Base-by-base conservation (phyloP, 768 basidiomycete species). In the Melanogaster broomeanus region DNA sequence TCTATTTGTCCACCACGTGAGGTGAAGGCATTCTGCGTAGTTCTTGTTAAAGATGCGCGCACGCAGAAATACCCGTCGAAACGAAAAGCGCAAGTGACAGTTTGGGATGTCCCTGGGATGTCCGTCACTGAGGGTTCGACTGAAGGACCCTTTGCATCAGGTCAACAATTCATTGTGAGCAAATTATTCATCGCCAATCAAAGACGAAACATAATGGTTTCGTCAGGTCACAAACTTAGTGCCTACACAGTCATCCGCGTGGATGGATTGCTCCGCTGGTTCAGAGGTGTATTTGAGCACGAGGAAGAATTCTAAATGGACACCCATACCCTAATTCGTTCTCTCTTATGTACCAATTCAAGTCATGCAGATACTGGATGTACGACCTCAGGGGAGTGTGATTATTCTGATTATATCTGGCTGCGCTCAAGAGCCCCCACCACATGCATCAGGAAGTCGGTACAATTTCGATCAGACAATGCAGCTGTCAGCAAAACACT, bases 21-120 rank as follows among this genome's bases (percentile, higher is more conserved):
- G 21, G 84, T 93, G 12, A 81, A 85, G 37, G 82, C 77, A 45
- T 93, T 96, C 70, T 77, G 91, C 38, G 82, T 95, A 6, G 62
- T 93, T 15, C 73, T 84, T 13, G 77, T 87, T 15, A 72, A 80
- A 56, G 94, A 90, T 62, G 79, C 82, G 16, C 74, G 75, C 31
- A 85, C 82, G 24, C 57, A 62, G 1, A 76, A 78, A 53, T 73
- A 77, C 45, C 75, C 77, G 0, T 72, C 80, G 8, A 72, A 79
- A 52, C 79, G 90, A 44, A 75, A 71, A 2, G 93, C 85, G 0
- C 88, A 90, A 63, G 58, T 98, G 48, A 94, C 88, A 0, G 79
- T 95, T 4, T 94, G 91, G 91, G 90, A 95, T 60, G 85, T 81
- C 3, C 69, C 81, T 4, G 72, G 72, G 12, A 52, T 88, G 24